These are phyloP conservation scores for Monascus purpureus DNA, from an alignment of 495 filamentous ascomycete genomes.

Conservation along the genomic window DNA sequence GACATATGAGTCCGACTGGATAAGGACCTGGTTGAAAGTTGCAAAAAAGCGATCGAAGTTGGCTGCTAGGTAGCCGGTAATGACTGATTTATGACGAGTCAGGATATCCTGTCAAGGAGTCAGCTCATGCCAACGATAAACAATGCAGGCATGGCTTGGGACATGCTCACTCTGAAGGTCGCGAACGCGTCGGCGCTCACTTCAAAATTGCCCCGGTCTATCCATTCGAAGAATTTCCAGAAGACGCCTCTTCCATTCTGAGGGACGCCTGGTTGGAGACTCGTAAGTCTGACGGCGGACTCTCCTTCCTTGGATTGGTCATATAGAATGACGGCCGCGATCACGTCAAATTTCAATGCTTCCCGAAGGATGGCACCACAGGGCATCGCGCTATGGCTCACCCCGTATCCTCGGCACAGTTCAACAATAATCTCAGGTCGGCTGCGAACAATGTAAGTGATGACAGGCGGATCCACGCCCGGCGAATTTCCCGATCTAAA, in stretches of 20 bases:
- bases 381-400: constrained; percentile 82
- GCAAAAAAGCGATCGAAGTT: constrained; percentile 89
- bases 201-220: constrained; percentile 88
- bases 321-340: constrained; percentile 80
- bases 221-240: constrained; percentile 98
- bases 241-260: constrained; percentile 73
- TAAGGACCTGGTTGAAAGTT: constrained; percentile 75
- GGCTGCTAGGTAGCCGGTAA: constrained; percentile 68
- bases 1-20: constrained; percentile 89
- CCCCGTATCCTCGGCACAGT: constrained; percentile 77
- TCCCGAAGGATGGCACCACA: constrained; percentile 87
- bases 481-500: constrained; percentile 48
- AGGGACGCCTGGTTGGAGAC: constrained; percentile 49
- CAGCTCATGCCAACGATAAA: neutral
- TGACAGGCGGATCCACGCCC: constrained; percentile 57
- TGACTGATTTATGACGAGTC: constrained; percentile 82
- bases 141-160: neutral
- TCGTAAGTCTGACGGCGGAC: constrained; percentile 38
- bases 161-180: constrained; percentile 66
- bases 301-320: constrained; percentile 62
- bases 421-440: constrained; percentile 79
- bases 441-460: constrained; percentile 71
- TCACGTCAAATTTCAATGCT: constrained; percentile 78
- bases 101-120: constrained; percentile 55
- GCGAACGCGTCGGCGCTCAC: constrained; percentile 95